Conservation (phyloP, 2,329 filamentous ascomycete species). For the Calonectria ilicicola region DNA sequence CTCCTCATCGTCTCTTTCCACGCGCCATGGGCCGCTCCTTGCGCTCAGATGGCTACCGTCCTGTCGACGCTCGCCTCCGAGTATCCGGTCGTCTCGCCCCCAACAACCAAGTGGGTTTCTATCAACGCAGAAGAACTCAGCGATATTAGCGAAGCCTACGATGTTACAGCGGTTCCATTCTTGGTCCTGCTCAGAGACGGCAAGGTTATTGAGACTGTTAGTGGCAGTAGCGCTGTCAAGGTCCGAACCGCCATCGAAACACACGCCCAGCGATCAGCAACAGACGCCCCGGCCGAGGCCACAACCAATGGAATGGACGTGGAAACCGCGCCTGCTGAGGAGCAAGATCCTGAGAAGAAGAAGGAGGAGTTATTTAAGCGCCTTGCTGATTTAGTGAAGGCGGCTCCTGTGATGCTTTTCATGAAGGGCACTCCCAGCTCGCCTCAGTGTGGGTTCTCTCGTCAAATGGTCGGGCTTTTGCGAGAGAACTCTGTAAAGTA, state of each 20-base stretch:
- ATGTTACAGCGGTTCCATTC: slow-evolving; percentile 94
- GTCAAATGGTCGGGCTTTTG: slow-evolving; percentile 87
- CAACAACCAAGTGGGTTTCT: slow-evolving; percentile 83
- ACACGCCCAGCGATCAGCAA: slow-evolving; percentile 68
- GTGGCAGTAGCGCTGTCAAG: slow-evolving; percentile 88
- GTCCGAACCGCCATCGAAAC: slow-evolving; percentile 88
- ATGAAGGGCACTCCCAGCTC: slow-evolving; percentile 95
- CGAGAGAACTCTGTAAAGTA: slow-evolving; percentile 94
- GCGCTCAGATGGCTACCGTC: slow-evolving; percentile 92
- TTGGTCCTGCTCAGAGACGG: slow-evolving; percentile 84
- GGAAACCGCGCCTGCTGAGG: slow-evolving; percentile 56
- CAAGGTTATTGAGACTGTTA: slow-evolving; percentile 84
- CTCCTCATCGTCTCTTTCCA: slow-evolving; percentile 94
- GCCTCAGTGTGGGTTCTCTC: slow-evolving; percentile 92
- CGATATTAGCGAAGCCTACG: slow-evolving; percentile 91
- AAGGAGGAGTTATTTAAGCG: slow-evolving; percentile 90
- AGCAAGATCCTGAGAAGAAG: slow-evolving; percentile 67
- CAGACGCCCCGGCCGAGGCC: slow-evolving; percentile 49
- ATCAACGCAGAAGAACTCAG: slow-evolving; percentile 95
- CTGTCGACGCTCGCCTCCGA: slow-evolving; percentile 87
- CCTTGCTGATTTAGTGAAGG: slow-evolving; percentile 87
- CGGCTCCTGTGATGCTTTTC: slow-evolving; percentile 97
- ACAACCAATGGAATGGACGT: slow-evolving; percentile 51
- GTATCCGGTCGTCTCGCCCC: slow-evolving; percentile 77
- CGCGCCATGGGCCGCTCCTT: slow-evolving; percentile 95